Evolutionary conservation across 2,329 filamentous ascomycete species (phyloP).

Genomic region (Botrytis byssoidea): DNA sequence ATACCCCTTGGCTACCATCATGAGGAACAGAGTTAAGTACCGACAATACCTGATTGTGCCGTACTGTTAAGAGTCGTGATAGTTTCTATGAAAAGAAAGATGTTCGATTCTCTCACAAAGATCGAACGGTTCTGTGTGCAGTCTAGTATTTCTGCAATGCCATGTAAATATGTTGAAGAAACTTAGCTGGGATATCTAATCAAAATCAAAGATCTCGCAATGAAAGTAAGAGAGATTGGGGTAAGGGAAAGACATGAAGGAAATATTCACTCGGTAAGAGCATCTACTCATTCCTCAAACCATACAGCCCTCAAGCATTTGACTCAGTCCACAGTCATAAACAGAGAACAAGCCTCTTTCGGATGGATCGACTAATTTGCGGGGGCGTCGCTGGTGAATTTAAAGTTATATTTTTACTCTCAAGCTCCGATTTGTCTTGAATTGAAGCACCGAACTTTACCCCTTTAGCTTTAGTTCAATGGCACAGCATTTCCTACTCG

Average conservation of each 20-base stretch:
- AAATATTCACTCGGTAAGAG: not conserved
- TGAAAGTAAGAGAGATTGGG: not conserved
- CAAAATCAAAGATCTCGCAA: not conserved
- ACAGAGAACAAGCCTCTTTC: not conserved
- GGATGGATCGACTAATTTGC: slow-evolving; percentile 5
- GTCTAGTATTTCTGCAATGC: not conserved
- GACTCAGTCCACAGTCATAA: not conserved
- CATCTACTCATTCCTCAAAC: not conserved
- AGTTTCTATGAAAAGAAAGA: not conserved
- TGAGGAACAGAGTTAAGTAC: not conserved
- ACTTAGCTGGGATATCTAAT: not conserved
- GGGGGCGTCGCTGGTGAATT: not conserved
- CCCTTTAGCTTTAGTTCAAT: not conserved
- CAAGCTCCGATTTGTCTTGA: not conserved
- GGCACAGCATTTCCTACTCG: not conserved
- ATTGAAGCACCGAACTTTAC: not conserved
- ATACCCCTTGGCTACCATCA: slow-evolving; percentile 14
- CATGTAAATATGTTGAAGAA: not conserved
- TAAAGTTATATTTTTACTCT: slow-evolving; percentile 2
- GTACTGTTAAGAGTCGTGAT: not conserved
- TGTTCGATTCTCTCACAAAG: slow-evolving; percentile 1
- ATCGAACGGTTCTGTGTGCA: not conserved
- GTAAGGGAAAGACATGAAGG: not conserved
- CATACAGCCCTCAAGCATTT: not conserved
- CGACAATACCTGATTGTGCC: slow-evolving; percentile 17